phyloP scores from a whole-genome alignment of 441 rosid species.

The Sinapis alba region DNA sequence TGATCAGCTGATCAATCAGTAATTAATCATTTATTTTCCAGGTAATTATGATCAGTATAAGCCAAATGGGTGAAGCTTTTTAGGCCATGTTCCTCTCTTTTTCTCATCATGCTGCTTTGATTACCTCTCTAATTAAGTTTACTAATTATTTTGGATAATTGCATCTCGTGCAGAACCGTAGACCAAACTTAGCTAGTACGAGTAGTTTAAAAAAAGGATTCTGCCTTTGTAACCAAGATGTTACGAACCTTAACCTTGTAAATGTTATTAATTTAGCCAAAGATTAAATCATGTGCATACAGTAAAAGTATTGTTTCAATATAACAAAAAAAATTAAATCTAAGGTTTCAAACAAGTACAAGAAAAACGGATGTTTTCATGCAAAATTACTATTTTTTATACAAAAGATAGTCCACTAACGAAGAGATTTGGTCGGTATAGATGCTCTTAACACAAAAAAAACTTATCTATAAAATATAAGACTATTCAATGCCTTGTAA shows the following conservation, averaged over 20 bases:
- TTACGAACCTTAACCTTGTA: not conserved
- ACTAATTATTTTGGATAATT: conserved; percentile 9
- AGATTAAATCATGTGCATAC: not conserved
- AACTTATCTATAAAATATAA: not conserved
- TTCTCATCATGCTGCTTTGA: conserved; percentile 11
- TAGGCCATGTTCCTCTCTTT: conserved; percentile 18
- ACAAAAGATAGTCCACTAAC: not conserved
- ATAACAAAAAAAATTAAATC: not conserved
- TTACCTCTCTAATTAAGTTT: conserved; percentile 7
- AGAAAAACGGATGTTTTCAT: conserved; percentile 3
- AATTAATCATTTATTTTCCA: conserved; percentile 37
- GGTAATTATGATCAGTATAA: conserved; percentile 17
- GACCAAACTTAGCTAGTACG: not conserved
- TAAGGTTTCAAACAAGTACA: not conserved
- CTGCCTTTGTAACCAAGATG: not conserved
- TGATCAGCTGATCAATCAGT: conserved; percentile 36
- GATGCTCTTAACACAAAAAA: not conserved
- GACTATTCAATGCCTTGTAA: not conserved
- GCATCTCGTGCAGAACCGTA: not conserved
- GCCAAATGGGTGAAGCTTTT: conserved; percentile 31
- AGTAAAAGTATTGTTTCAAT: not conserved
- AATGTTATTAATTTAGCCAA: not conserved
- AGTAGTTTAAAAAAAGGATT: not conserved
- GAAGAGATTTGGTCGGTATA: not conserved
- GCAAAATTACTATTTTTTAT: not conserved